Base-by-base conservation (phyloP, 345 rosid genomes). In the Lepidium aucheri region DNA sequence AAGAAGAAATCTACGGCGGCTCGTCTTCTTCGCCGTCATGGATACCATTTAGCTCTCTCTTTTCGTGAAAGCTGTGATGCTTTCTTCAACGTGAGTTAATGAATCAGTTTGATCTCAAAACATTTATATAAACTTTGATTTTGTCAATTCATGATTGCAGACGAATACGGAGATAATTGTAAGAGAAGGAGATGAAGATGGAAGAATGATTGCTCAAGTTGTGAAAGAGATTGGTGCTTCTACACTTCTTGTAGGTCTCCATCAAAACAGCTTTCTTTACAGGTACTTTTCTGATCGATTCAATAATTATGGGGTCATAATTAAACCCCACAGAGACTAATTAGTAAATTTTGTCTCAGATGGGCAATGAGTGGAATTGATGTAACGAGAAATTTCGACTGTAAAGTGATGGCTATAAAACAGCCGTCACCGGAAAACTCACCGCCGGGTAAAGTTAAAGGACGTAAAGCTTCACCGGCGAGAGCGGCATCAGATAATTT, bases 211-310 rank as follows among this genome's bases (percentile, higher is more conserved):
- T 20, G 82, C 81, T 16, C 74, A 82, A 14, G 69, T 81, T 53
- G 91, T 87, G n/a, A 76, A 89, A 60, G 88, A 87, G 74, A 83
- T 85, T 47, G 93, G 93, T 57, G 93, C 98, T 15, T 84, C 82
- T n/a, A 77, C 80, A 11, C 86, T 92, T 55, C 90, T 92, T 41
- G 84, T 87, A 44, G 98, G 98, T 28, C 96, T 93, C 73, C 98
- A 93, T 78, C 84, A 82, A 8, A 80, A 75, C 28, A 93, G 98
- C 82, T 93, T 93, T 70, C 89, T 93, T n/a, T 79, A 93, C 89
- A 90, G 60, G 98, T 86, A 72, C 63, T 28, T 13, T 44, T 60
- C 0, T 60, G 72, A 66, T 44, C 68, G 38, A 50, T 51, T 51
- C 3, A 8, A 52, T 5, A 43, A 2, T 53, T 60, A 53, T 26